These are phyloP conservation scores for Suhomyces tanzawaensis DNA, from an alignment of 805 yeast species.

Conservation along the genomic window DNA sequence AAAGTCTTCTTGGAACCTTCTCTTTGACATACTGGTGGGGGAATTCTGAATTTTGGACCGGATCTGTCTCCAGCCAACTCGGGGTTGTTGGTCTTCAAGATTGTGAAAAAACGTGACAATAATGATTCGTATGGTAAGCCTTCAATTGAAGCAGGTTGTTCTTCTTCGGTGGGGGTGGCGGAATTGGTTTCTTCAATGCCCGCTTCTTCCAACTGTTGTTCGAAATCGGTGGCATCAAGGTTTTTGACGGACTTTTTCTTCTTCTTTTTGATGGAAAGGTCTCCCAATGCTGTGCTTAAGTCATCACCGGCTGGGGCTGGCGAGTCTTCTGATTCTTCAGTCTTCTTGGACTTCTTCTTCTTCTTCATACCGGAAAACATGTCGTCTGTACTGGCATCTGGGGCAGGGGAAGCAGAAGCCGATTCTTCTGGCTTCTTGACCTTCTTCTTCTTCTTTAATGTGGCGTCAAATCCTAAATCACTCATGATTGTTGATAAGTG, in stretches of 20 bases:
- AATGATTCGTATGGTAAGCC: constrained; percentile 76
- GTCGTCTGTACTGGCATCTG: constrained; percentile 48
- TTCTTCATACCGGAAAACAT: constrained; percentile 70
- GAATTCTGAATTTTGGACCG: constrained; percentile 90
- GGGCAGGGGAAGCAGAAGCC: constrained; percentile 32
- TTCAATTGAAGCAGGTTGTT: constrained; percentile 30
- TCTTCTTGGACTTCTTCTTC: constrained; percentile 70
- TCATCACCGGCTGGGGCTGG: constrained; percentile 29
- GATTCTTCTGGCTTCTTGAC: constrained; percentile 43
- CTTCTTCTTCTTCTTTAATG: constrained; percentile 80
- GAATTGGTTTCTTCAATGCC: constrained; percentile 59
- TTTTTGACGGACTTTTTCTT: constrained; percentile 64
- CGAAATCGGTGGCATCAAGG: constrained; percentile 74
- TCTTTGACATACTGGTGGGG: constrained; percentile 95
- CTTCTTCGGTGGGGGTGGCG: constrained; percentile 13
- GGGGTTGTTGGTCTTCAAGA: constrained; percentile 91
- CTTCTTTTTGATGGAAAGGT: constrained; percentile 61
- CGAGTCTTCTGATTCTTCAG: constrained; percentile 23
- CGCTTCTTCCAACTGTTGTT: constrained; percentile 84
- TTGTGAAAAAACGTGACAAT: constrained; percentile 79
- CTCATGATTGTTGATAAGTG: constrained; percentile 27
- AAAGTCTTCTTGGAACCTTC: constrained; percentile 97
- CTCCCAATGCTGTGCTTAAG: constrained; percentile 37
- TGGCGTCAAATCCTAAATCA: constrained; percentile 70
- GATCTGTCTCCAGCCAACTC: constrained; percentile 96